These are phyloP conservation scores for Panicum miliaceum DNA, from an alignment of 176 grass and related monocot genomes.

Conservation along the genomic window DNA sequence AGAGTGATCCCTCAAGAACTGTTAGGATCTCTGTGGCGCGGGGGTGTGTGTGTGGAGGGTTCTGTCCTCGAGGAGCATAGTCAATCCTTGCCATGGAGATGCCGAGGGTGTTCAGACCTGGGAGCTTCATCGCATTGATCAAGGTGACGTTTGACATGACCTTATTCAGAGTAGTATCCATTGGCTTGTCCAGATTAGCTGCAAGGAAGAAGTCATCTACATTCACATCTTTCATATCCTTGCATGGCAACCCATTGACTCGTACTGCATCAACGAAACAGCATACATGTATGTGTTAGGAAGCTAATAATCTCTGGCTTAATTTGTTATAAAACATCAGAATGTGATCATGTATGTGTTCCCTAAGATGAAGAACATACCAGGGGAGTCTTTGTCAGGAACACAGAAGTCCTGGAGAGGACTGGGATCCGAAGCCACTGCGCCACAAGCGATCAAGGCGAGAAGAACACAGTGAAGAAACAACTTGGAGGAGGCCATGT, in stretches of 20 bases:
- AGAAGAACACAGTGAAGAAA: slow-evolving; percentile 12
- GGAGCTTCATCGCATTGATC: slow-evolving; percentile 32
- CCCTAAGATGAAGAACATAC: background rate
- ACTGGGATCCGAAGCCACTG: background rate
- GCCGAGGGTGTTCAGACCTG: slow-evolving; percentile 37
- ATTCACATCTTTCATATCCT: slow-evolving; percentile 1
- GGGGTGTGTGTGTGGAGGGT: slow-evolving; percentile 39
- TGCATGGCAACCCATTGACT: slow-evolving; percentile 49
- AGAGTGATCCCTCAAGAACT: slow-evolving; percentile 37
- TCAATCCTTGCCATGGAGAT: slow-evolving; percentile 44
- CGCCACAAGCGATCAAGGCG: background rate
- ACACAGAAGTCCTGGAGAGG: slow-evolving; percentile 22
- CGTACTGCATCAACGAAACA: slow-evolving; percentile 32
- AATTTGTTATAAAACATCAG: background rate
- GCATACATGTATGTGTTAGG: background rate
- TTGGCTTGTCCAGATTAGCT: background rate
- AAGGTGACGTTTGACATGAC: slow-evolving; percentile 33
- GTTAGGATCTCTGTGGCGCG: slow-evolving; percentile 42
- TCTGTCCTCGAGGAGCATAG: slow-evolving; percentile 22
- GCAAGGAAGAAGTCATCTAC: slow-evolving; percentile 11
- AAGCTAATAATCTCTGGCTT: background rate
- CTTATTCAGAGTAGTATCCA: background rate
- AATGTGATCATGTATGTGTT: background rate
- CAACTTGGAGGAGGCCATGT: background rate
- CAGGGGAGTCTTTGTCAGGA: background rate